Evolutionary conservation across 2,329 filamentous ascomycete species (phyloP).

Genomic region (Colletotrichum tabaci): DNA sequence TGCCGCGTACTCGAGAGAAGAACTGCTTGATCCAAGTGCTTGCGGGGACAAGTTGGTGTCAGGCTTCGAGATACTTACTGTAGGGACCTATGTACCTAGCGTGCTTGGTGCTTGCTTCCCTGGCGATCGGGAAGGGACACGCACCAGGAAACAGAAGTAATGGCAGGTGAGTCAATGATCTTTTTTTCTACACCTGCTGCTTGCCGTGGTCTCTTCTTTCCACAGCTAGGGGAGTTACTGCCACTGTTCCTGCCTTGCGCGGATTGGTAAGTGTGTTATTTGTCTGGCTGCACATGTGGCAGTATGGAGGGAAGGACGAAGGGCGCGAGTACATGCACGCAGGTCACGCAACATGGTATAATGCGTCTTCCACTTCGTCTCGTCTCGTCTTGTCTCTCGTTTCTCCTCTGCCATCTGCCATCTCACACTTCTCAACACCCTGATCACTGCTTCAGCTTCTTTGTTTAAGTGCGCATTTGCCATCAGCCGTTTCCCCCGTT

Average conservation of each 20-base stretch:
- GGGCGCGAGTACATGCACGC: slow-evolving; percentile 3
- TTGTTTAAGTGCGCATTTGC: neutral
- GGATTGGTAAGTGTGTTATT: slow-evolving; percentile 30
- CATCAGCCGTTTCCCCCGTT: neutral
- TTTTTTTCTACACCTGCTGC: neutral
- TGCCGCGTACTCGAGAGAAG: neutral
- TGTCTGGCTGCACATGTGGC: slow-evolving; percentile 21
- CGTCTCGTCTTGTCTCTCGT: neutral
- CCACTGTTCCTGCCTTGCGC: neutral
- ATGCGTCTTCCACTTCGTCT: neutral
- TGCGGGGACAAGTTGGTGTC: no score
- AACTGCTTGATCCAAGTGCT: neutral
- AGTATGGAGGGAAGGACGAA: neutral
- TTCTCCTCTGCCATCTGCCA: neutral
- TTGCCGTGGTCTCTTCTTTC: slow-evolving; percentile 3
- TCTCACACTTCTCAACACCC: neutral
- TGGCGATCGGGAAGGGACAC: neutral
- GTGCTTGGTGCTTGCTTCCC: neutral
- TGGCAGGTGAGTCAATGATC: slow-evolving; percentile 1
- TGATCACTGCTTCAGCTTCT: neutral
- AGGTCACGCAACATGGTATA: neutral
- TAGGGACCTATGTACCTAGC: no score
- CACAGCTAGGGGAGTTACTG: neutral
- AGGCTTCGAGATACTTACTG: no score
- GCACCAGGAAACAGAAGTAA: neutral